Conservation (phyloP, 1,284 basidiomycete genomes). For the Naganishia liquefaciens region DNA sequence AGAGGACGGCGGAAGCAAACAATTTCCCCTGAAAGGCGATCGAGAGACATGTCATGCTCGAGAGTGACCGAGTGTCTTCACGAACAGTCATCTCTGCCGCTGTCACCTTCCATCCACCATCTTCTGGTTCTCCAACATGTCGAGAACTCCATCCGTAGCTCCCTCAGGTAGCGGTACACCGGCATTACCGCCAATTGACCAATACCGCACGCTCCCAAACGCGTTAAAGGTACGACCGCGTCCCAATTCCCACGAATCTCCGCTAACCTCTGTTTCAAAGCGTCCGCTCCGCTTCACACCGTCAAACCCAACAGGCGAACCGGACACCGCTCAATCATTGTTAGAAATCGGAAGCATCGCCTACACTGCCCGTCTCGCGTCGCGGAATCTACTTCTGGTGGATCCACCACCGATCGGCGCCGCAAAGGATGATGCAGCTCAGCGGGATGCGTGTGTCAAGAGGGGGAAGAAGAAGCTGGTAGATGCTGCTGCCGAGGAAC, state of each 20-base stretch:
- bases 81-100: too few species aligned
- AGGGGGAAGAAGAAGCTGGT: constrained; percentile 36
- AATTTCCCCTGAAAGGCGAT: too few species aligned
- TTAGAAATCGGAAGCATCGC: constrained; percentile 9
- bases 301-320: constrained; percentile 2
- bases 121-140: constrained; percentile 4
- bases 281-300: constrained; percentile 30
- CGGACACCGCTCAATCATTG: background rate
- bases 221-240: constrained; percentile 15
- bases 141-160: constrained; percentile 5
- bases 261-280: background rate
- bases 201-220: constrained; percentile 30
- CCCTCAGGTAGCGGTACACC: background rate
- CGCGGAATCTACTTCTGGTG: constrained; percentile 19
- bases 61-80: too few species aligned
- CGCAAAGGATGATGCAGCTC: constrained; percentile 11
- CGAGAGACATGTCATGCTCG: too few species aligned
- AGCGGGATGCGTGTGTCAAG: constrained; percentile 13
- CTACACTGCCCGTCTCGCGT: constrained; percentile 30
- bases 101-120: too few species aligned
- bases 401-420: constrained; percentile 21
- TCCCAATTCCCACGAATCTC: background rate
- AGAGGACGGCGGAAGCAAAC: too few species aligned
- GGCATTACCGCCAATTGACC: constrained; percentile 17
- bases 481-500: constrained; percentile 29